These are phyloP conservation scores for Diutina ranongensis DNA, from an alignment of 1,139 yeast genomes.

Conservation along the genomic window DNA sequence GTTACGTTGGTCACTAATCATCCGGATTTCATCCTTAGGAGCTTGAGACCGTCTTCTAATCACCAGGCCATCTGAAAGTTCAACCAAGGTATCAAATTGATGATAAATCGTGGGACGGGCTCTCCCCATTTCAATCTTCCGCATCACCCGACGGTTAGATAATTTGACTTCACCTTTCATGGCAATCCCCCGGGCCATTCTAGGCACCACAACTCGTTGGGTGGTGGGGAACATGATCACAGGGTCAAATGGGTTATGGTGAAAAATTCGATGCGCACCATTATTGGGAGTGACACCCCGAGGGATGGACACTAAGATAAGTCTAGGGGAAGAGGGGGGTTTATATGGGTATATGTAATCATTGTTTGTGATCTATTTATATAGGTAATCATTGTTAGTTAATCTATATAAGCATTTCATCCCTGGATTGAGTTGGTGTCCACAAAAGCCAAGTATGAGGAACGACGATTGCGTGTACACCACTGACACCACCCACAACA, in stretches of 20 bases:
- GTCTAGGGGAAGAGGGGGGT: neutral
- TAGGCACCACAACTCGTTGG: slow-evolving; percentile 3
- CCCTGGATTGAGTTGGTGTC: too few species aligned
- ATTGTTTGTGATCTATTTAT: too few species aligned
- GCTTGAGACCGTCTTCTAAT: slow-evolving; percentile 72
- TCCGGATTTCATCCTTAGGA: slow-evolving; percentile 77
- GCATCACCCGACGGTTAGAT: slow-evolving; percentile 41
- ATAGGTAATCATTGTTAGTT: too few species aligned
- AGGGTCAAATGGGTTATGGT: neutral
- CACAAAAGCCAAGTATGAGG: too few species aligned
- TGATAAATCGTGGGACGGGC: slow-evolving; percentile 90
- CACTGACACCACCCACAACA: too few species aligned
- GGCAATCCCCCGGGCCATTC: slow-evolving; percentile 5
- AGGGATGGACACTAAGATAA: neutral
- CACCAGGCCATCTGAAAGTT: slow-evolving; percentile 89
- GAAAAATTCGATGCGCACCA: slow-evolving; percentile 5
- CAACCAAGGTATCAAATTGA: slow-evolving; percentile 78
- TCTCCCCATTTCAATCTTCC: slow-evolving; percentile 53
- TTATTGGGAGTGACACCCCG: neutral
- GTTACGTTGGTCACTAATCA: slow-evolving; percentile 83
- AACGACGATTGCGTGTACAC: too few species aligned
- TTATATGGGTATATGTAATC: too few species aligned
- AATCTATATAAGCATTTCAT: too few species aligned
- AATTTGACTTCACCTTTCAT: slow-evolving; percentile 23
- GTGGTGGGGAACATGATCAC: neutral